Evolutionary conservation across 805 yeast genomes (phyloP), one percentile per base, ranked within the genome.

Genomic region (Starmerella vaccinii): DNA sequence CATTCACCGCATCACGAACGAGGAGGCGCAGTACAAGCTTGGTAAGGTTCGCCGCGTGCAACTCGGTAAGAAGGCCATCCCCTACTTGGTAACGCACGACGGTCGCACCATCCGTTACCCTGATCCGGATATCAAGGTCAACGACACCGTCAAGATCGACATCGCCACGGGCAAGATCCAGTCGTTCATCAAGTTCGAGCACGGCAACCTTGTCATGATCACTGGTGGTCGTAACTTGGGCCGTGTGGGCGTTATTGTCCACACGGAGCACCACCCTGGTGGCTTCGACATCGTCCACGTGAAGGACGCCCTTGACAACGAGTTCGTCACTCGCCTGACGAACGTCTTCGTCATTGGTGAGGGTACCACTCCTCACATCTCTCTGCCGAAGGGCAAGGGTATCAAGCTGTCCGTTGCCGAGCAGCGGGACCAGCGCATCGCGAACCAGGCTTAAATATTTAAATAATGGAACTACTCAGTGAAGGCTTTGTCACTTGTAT

Each of bases 31-130:
- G 64, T 90, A 92, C 92, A 90, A 90, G 78, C 84, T 90, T 71
- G 97, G 86, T 70, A 90, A 89, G 80, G 97, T 90, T 67, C 92
- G 87, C 84, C 87, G 84, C 75, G 96, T 90, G 62, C 95, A 87
- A 78, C 80, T 89, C 71, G 97, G 98, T 75, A 92, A 90, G 84
- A 87, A 81, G 78, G 95, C 95, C 71, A 80, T 90, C 68, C 98
- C 98, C 70, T 90, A 86, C 84, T 83, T 85, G 70, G 97, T 90
- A 65, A 90, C 98, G 71, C 98, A 90, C 82, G 98, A 90, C 71
- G 97, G 98, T 76, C 89, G 98, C 82, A 90, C 98, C 71, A 77
- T 90, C 79, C 89, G 97, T 77, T 90, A 89, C 86, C 97, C 97
- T 74, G 97, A 90, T 72, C 98, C 98, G 76, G 74, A 76, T 65